Conservation (phyloP, 2,329 filamentous ascomycete species). For the Monosporascus ibericus region DNA sequence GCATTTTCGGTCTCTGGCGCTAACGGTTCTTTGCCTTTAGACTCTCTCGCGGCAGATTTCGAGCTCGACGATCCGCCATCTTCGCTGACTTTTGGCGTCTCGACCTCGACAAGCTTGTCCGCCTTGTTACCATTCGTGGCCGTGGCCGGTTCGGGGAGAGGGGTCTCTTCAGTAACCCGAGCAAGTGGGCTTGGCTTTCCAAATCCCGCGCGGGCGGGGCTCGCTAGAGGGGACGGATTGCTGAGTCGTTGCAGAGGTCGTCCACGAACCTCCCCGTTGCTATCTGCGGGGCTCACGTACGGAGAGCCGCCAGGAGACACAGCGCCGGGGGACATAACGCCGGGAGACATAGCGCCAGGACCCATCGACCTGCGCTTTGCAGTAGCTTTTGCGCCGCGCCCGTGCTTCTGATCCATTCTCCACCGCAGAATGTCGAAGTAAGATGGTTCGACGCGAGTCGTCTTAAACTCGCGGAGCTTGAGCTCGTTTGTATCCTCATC, state of each 20-base stretch:
- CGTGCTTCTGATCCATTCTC: constrained; percentile 93
- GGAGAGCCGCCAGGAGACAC: constrained; percentile 46
- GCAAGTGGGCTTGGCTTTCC: constrained; percentile 68
- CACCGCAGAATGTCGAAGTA: constrained; percentile 95
- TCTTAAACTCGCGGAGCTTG: constrained; percentile 88
- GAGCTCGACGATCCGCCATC: constrained; percentile 32
- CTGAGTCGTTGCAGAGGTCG: constrained; percentile 65
- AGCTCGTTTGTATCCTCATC: constrained; percentile 90
- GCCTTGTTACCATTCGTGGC: constrained; percentile 33
- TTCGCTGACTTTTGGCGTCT: constrained; percentile 43
- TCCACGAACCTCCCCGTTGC: constrained; percentile 56
- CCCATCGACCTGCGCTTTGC: constrained; percentile 49
- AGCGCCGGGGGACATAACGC: constrained; percentile 26
- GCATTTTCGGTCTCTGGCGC: constrained; percentile 21
- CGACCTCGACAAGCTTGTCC: constrained; percentile 49
- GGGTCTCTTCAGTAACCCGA: constrained; percentile 64
- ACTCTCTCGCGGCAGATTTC: constrained; percentile 26
- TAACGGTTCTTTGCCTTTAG: constrained; percentile 31
- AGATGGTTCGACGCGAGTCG: constrained; percentile 78
- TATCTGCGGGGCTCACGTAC: constrained; percentile 60
- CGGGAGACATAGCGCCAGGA: constrained; percentile 37
- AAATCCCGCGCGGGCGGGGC: constrained; percentile 59
- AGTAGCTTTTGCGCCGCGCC: constrained; percentile 46
- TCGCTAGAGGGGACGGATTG: constrained; percentile 56
- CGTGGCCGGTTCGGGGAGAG: constrained; percentile 21